A percentile compares a stretch with the other conserved stretches of the same genome.
Evolutionary conservation across 1,284 basidiomycete genomes (phyloP).

Genomic region (Inonotus hispidus): DNA sequence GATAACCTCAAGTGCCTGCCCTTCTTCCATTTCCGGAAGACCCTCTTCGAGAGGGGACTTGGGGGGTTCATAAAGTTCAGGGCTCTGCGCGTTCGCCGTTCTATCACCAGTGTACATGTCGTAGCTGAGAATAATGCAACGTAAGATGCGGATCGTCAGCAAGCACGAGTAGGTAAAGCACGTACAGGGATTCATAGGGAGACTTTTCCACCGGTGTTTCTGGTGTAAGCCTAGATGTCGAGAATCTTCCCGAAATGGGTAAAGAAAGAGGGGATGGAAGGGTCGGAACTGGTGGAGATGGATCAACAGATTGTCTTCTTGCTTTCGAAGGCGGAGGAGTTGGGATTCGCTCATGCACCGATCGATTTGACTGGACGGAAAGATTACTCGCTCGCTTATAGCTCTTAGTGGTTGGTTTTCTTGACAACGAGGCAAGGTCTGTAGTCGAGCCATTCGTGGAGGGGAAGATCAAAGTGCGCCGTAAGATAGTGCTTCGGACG

Average conservation of each 20-base stretch:
- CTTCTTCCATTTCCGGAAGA: constrained; percentile 37
- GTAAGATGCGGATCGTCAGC: constrained; percentile 4
- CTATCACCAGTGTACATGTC: constrained; percentile 71
- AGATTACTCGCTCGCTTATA: constrained; percentile 44
- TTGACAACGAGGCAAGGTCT: constrained; percentile 47
- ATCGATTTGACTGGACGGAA: constrained; percentile 50
- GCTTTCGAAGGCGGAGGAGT: constrained; percentile 69
- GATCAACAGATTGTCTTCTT: constrained; percentile 58
- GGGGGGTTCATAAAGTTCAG: constrained; percentile 22
- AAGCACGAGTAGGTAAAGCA: constrained; percentile 21
- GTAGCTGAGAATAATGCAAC: constrained; percentile 42
- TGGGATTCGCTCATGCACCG: constrained; percentile 73
- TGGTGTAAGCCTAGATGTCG: constrained; percentile 35
- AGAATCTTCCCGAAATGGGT: constrained; percentile 25
- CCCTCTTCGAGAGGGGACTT: constrained; percentile 24
- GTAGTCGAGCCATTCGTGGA: constrained; percentile 50
- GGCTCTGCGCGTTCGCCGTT: constrained; percentile 24
- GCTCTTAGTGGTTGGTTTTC: constrained; percentile 43
- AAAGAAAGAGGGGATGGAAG: constrained; percentile 36
- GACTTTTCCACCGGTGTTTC: constrained; percentile 53
- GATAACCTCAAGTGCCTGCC: constrained; percentile 67
- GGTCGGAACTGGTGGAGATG: constrained; percentile 66
- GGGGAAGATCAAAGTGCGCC: constrained; percentile 73
- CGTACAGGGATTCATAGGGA: constrained; percentile 72
- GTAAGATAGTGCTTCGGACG: constrained; percentile 49